Conservation (phyloP, 2,329 filamentous ascomycete species). For the Ascochyta viciae-villosae region DNA sequence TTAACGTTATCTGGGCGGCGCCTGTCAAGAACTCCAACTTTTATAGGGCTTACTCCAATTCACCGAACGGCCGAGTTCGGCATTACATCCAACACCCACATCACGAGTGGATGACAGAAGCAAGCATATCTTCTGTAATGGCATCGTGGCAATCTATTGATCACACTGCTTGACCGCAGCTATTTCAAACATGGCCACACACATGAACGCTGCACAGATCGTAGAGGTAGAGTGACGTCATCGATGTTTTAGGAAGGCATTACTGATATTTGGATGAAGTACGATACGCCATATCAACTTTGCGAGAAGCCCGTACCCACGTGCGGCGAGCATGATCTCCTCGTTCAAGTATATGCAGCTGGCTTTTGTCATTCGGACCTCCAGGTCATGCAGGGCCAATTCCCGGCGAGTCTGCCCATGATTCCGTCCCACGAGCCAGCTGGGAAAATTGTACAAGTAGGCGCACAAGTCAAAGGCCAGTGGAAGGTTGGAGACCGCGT, state of each 20-base stretch:
- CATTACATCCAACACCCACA: not conserved
- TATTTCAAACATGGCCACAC: conserved; percentile 2
- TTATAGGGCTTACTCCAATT: conserved; percentile 1
- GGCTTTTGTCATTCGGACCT: conserved; percentile 40
- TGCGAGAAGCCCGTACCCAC: conserved; percentile 22
- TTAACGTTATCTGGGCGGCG: not conserved
- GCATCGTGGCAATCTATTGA: not conserved
- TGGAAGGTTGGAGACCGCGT: conserved; percentile 43
- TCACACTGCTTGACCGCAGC: not conserved
- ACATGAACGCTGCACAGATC: conserved; percentile 32
- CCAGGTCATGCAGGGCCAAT: conserved; percentile 36
- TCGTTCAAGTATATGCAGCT: conserved; percentile 32
- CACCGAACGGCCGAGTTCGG: not conserved
- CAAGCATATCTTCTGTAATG: not conserved
- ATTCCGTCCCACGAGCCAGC: conserved; percentile 46
- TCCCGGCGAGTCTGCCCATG: conserved; percentile 33
- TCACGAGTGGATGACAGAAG: not conserved
- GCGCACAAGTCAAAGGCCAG: conserved; percentile 30
- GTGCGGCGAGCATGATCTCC: conserved; percentile 30
- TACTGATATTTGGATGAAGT: conserved; percentile 14
- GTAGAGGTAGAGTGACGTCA: conserved; percentile 24
- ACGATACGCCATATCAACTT: conserved; percentile 26
- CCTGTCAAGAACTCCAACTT: not conserved
- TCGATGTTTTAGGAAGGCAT: not conserved
- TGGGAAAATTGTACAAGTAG: conserved; percentile 37